These are phyloP conservation scores for Centella asiatica DNA, from an alignment of 129 eudicot species.

Conservation along the genomic window DNA sequence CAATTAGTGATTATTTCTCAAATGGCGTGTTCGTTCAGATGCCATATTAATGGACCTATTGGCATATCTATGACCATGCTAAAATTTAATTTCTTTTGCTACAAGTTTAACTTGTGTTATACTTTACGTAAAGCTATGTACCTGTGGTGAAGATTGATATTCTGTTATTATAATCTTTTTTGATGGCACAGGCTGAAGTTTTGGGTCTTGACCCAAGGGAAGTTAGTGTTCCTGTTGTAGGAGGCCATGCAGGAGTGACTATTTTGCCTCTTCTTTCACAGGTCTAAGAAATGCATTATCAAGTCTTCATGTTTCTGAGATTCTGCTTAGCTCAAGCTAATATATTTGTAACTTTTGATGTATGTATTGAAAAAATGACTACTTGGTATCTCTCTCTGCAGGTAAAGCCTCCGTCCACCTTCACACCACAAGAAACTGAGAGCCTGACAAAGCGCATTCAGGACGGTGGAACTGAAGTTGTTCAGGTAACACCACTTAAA, in stretches of 20 bases:
- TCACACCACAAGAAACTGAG: conserved; percentile 72
- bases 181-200: conserved; percentile 61
- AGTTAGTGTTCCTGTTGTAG: conserved; percentile 88
- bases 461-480: conserved; percentile 97
- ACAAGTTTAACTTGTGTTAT: too few species aligned
- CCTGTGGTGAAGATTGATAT: too few species aligned
- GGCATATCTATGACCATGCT: too few species aligned
- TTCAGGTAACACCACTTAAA: conserved; percentile 41
- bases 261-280: conserved; percentile 92
- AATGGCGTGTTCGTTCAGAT: too few species aligned
- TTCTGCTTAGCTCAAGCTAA: neutral
- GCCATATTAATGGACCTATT: too few species aligned
- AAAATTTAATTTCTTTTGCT: too few species aligned
- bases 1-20: too few species aligned
- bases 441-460: conserved; percentile 80
- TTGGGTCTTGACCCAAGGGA: conserved; percentile 90
- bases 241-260: conserved; percentile 98
- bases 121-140: too few species aligned
- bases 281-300: conserved; percentile 25
- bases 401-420: conserved; percentile 77
- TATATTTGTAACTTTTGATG: neutral
- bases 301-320: neutral
- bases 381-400: conserved; percentile 11
- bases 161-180: neutral
- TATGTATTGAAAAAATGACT: neutral